Evolutionary conservation across 345 rosid genomes (phyloP).

Genomic region (Physaria fendleri): DNA sequence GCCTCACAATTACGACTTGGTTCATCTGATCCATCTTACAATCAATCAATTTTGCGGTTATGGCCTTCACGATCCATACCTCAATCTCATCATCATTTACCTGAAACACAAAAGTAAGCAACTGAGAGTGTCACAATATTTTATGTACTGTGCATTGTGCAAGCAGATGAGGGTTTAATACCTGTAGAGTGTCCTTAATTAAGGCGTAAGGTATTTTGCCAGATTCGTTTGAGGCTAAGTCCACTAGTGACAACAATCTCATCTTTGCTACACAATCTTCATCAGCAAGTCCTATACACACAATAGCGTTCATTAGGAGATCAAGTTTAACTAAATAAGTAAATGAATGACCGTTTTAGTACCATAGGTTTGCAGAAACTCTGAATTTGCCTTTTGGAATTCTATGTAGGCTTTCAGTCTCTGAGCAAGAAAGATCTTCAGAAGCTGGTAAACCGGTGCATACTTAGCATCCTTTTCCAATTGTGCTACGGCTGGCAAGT

Average conservation of each 20-base stretch:
- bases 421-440: constrained; percentile 78
- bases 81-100: constrained; percentile 77
- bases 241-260: constrained; percentile 85
- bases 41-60: constrained; percentile 63
- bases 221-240: constrained; percentile 69
- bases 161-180: constrained; percentile 21
- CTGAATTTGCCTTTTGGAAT: constrained; percentile 68
- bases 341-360: neutral
- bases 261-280: constrained; percentile 92
- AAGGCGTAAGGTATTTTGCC: constrained; percentile 66
- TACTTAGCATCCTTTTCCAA: constrained; percentile 74
- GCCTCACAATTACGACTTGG: constrained; percentile 79
- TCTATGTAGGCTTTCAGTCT: constrained; percentile 68
- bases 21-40: constrained; percentile 98
- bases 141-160: neutral
- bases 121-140: neutral
- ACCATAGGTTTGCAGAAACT: constrained; percentile 69
- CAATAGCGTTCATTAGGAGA: neutral
- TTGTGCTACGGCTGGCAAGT: constrained; percentile 78
- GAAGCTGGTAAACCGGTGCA: constrained; percentile 67
- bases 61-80: constrained; percentile 87
- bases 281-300: constrained; percentile 63
- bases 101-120: constrained; percentile 34
- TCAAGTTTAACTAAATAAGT: neutral
- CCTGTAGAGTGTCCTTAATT: constrained; percentile 73